These are phyloP conservation scores for Hyphopichia khmerensis DNA, from an alignment of 1,139 yeast species.

Conservation along the genomic window DNA sequence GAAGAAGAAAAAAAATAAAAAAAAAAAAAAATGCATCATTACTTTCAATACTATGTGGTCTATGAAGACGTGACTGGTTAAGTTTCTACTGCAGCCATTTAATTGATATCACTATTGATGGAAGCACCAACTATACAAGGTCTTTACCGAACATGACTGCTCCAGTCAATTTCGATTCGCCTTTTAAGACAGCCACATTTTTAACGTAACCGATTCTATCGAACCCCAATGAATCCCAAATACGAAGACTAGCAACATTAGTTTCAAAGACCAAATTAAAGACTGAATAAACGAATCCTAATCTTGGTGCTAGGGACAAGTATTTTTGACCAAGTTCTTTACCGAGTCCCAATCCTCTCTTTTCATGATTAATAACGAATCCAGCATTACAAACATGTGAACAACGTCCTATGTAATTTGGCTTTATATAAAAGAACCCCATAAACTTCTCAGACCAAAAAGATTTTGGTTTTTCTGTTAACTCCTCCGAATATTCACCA, in stretches of 20 bases:
- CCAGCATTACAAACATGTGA: constrained; percentile 83
- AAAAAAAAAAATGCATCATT: too few relatives aligned
- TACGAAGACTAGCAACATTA: constrained; percentile 61
- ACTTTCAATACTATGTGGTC: too few relatives aligned
- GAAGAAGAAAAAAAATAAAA: too few relatives aligned
- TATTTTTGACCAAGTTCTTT: constrained; percentile 59
- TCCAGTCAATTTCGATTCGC: constrained; percentile 58
- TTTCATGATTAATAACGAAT: constrained; percentile 56
- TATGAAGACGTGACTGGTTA: too few relatives aligned
- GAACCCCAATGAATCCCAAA: constrained; percentile 79
- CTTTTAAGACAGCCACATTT: constrained; percentile 65
- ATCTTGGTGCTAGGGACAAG: constrained; percentile 60
- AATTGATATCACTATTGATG: too few relatives aligned
- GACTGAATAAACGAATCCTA: constrained; percentile 78
- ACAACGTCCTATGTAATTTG: constrained; percentile 75
- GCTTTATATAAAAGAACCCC: constrained; percentile 74
- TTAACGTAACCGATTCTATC: constrained; percentile 69
- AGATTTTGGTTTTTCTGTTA: constrained; percentile 11
- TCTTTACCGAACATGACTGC: constrained; percentile 68
- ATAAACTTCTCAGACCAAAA: constrained; percentile 46
- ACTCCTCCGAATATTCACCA: constrained; percentile 26
- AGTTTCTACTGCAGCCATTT: too few relatives aligned
- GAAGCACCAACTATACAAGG: constrained; percentile 25
- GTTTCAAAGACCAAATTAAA: constrained; percentile 78
- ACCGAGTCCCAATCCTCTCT: constrained; percentile 66